phyloP scores from a whole-genome alignment of 2,329 filamentous ascomycete species.

The Rugonectria rugulosa region DNA sequence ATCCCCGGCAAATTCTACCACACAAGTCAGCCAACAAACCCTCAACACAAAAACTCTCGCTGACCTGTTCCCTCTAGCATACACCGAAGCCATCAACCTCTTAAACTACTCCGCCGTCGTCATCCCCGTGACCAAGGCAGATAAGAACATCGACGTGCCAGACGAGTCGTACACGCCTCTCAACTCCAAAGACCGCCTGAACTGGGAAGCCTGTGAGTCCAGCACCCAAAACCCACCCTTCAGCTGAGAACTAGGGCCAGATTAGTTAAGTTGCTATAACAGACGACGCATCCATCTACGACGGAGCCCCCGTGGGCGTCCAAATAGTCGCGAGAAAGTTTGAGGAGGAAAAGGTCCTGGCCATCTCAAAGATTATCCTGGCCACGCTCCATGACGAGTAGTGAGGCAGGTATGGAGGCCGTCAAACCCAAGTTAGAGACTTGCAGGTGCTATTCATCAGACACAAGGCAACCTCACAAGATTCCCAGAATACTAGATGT shows the following conservation, averaged over 20 bases:
- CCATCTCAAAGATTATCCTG: background rate
- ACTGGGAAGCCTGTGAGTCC: slow-evolving; percentile 58
- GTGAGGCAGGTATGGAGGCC: too few species aligned
- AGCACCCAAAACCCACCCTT: background rate
- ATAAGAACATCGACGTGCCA: slow-evolving; percentile 57
- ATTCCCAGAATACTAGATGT: too few species aligned
- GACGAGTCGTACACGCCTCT: slow-evolving; percentile 48
- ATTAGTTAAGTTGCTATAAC: too few species aligned
- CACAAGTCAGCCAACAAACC: slow-evolving; percentile 25
- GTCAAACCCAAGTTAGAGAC: too few species aligned
- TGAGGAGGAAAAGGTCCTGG: slow-evolving; percentile 29
- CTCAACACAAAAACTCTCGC: fast-evolving
- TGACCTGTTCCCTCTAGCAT: slow-evolving; percentile 31
- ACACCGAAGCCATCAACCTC: slow-evolving; percentile 55
- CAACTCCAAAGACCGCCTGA: slow-evolving; percentile 51
- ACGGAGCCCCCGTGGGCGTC: slow-evolving; percentile 24
- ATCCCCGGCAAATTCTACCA: slow-evolving; percentile 9
- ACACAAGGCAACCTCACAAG: too few species aligned
- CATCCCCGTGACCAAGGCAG: slow-evolving; percentile 62
- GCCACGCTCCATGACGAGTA: background rate
- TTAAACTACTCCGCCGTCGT: slow-evolving; percentile 63
- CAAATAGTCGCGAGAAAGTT: slow-evolving; percentile 26
- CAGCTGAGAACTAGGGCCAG: too few species aligned
- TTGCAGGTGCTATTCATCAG: too few species aligned
- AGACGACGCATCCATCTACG: slow-evolving; percentile 20